Base-by-base conservation (phyloP, 2,329 filamentous ascomycete genomes). In the Aspergillus sp. region DNA sequence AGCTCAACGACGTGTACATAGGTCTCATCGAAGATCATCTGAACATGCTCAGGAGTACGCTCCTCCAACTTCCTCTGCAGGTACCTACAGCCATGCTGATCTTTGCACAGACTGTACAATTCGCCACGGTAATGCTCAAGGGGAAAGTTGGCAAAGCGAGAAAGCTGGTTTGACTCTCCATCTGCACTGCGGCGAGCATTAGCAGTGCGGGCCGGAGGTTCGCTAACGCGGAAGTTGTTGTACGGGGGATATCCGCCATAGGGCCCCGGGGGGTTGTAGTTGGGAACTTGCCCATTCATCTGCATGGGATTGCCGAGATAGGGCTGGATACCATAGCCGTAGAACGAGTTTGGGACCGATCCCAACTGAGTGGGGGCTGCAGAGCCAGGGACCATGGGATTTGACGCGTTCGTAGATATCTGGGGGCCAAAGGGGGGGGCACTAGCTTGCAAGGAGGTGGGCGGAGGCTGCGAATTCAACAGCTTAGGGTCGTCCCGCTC, bases 41-140 rank as follows among this genome's bases (percentile, higher is more conserved):
- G 86, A 44, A 96, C 80, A 60, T 94, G 81, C 29, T 91, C 85
- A 4, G 85, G 79, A 56, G 85, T 83, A 57, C 85, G 85, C 62
- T 94, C 91, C 71, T 98, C 93, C 4, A 98, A 78, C 73, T 97
- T 95, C 76, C 94, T 93, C 73, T 98, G 93, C 47, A 98, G 74
- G 66, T 93, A 98, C 49, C 93, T 86, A 62, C 93, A 98, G 49
- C 93, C 93, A 67, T 98, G 90, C 71, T 98, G 93, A 62, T 98
- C 93, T 71, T 96, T 97, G 78, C 91, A 97, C 33, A 96, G 75
- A 43, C 82, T 78, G 67, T 95, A 94, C 59, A 98, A 88, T 59
- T 89, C 85, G 42, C 89, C 88, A 33, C 78, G 77, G 59, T 93
- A 84, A 32, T 83, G 80, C 63, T 95, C 88, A 26, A 97, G 75